Evolutionary conservation across 805 yeast species (phyloP).

Genomic region (Scheffersomyces lignosus): DNA sequence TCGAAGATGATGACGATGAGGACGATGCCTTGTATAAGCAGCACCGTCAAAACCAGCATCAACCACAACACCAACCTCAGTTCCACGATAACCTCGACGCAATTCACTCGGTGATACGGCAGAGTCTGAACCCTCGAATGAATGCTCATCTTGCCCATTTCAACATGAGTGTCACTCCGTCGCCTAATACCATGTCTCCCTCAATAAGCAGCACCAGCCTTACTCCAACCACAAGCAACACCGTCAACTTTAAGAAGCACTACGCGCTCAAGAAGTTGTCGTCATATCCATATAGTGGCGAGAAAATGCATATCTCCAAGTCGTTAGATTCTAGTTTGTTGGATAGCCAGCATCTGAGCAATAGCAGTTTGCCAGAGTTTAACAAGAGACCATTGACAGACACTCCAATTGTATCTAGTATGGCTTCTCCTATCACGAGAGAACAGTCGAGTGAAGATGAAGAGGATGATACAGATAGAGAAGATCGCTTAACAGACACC

Average conservation of each 20-base stretch:
- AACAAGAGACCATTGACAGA: conserved; percentile 73
- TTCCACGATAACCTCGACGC: too few species aligned
- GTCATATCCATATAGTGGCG: conserved; percentile 11
- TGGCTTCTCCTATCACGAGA: conserved; percentile 51
- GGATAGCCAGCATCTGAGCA: conserved; percentile 6
- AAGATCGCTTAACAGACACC: neutral
- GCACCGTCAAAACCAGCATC: neutral
- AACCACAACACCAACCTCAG: too few species aligned
- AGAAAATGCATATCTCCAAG: conserved; percentile 7
- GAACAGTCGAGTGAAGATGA: conserved; percentile 33
- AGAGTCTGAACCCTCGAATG: too few species aligned
- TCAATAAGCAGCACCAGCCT: conserved; percentile 3
- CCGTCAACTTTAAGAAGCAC: conserved; percentile 14
- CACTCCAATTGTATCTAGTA: conserved; percentile 64
- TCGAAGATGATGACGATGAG: conserved; percentile 1
- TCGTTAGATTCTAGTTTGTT: conserved; percentile 12
- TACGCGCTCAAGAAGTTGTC: conserved; percentile 11
- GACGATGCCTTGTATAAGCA: too few species aligned
- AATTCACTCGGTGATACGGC: too few species aligned
- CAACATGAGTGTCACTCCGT: conserved; percentile 8
- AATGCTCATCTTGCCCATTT: conserved; percentile 1
- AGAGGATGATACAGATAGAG: conserved; percentile 5
- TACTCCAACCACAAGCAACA: conserved; percentile 3
- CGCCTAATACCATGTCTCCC: conserved; percentile 8
- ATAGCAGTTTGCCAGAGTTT: conserved; percentile 50